A percentile compares a stretch with the other conserved stretches of the same genome.
Conservation (phyloP, 495 filamentous ascomycete genomes). For the Hypoxylon fuscum region DNA sequence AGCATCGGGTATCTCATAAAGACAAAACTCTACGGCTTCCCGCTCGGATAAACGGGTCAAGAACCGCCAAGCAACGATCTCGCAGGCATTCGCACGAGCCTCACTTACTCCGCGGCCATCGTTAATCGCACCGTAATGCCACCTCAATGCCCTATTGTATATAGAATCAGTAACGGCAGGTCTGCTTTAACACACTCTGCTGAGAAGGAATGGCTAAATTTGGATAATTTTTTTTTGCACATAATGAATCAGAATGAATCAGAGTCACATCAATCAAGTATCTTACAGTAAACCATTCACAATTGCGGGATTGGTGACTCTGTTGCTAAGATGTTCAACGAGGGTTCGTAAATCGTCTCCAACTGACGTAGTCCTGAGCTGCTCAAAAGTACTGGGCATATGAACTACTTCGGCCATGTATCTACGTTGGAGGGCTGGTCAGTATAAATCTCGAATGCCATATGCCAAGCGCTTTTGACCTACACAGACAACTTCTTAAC, state of each 20-base stretch:
- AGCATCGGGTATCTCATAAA: constrained; percentile 75
- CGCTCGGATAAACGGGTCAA: constrained; percentile 78
- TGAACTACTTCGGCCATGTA: constrained; percentile 73
- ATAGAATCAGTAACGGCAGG: constrained; percentile 4
- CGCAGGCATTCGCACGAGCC: constrained; percentile 83
- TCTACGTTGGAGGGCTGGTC: constrained; percentile 48
- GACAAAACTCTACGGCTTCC: constrained; percentile 83
- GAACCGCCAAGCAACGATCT: constrained; percentile 92
- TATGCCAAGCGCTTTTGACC: constrained; percentile 18
- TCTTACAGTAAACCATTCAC: constrained; percentile 82
- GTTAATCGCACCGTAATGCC: constrained; percentile 70
- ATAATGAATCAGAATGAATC: no score
- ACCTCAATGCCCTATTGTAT: constrained; percentile 74
- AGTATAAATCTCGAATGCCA: constrained; percentile 13
- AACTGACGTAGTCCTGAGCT: constrained; percentile 72
- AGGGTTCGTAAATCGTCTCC: constrained; percentile 71
- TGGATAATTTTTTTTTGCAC: no score
- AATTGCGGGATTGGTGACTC: constrained; percentile 75
- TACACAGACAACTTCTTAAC: constrained; percentile 75
- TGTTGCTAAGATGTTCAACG: constrained; percentile 69
- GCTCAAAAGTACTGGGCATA: constrained; percentile 78
- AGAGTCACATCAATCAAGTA: no score
- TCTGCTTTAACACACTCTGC: neutral
- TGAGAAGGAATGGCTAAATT: no score
- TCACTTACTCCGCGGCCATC: constrained; percentile 79